Conservation (phyloP, 495 filamentous ascomycete species). For the Xylaria cubensis region DNA sequence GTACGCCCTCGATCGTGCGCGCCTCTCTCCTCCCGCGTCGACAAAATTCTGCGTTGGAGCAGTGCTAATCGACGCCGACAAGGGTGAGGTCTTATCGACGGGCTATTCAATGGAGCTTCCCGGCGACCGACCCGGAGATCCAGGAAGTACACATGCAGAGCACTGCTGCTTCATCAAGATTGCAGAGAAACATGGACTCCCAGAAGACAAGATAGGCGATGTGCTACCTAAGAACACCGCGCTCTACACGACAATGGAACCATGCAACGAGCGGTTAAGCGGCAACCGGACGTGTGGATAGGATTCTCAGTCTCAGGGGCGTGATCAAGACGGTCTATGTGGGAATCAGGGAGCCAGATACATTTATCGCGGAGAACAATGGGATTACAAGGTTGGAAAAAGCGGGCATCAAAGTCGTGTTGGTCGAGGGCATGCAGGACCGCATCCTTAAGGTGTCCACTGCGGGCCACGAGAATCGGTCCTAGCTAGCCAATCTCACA, state of each 20-base stretch:
- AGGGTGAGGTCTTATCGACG: slow-evolving; percentile 67
- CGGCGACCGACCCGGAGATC: slow-evolving; percentile 43
- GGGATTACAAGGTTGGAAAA: slow-evolving; percentile 67
- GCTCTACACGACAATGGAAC: slow-evolving; percentile 88
- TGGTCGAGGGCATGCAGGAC: slow-evolving; percentile 68
- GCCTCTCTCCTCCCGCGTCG: slow-evolving; percentile 70
- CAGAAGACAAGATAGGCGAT: slow-evolving; percentile 46
- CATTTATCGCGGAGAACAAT: slow-evolving; percentile 73
- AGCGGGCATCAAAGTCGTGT: slow-evolving; percentile 68
- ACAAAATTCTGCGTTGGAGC: slow-evolving; percentile 88
- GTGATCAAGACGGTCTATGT: slow-evolving; percentile 74
- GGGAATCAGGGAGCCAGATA: slow-evolving; percentile 78
- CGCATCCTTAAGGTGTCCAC: slow-evolving; percentile 74
- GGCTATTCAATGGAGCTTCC: slow-evolving; percentile 76
- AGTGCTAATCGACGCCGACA: slow-evolving; percentile 64
- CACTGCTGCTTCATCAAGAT: slow-evolving; percentile 59
- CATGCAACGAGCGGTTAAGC: slow-evolving; percentile 73
- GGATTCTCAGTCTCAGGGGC: slow-evolving; percentile 63
- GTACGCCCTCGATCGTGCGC: slow-evolving; percentile 69
- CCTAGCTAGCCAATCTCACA: no score
- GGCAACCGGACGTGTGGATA: slow-evolving; percentile 74
- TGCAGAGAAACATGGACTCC: slow-evolving; percentile 46
- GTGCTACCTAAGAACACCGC: slow-evolving; percentile 54
- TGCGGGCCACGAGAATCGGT: slow-evolving; percentile 45
- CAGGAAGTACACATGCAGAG: slow-evolving; percentile 51